Conservation (phyloP, 1,284 basidiomycete species). For the Bjerkandera adusta region DNA sequence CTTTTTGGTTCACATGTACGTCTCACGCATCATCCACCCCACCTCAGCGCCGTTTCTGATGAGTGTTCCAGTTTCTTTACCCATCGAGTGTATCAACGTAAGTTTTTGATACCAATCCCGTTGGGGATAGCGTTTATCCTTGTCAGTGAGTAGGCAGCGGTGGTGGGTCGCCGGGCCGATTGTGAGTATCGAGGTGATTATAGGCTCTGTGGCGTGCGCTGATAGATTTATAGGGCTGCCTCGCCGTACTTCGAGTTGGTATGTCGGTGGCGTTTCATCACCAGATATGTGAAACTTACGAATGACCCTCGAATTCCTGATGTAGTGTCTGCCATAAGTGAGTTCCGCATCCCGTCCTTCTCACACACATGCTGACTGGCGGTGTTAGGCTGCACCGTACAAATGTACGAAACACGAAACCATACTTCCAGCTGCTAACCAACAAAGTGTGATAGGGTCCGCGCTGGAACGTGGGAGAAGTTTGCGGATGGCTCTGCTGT, state of each 20-base stretch:
- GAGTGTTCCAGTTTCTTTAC: conserved; percentile 18
- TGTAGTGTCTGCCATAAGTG: conserved; percentile 7
- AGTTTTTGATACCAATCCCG: too few species aligned
- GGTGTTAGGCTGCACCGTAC: conserved; percentile 4
- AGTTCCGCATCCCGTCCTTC: too few species aligned
- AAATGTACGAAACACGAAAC: not conserved
- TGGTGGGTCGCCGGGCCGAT: conserved; percentile 36
- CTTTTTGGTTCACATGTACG: conserved; percentile 35
- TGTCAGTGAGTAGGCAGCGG: conserved; percentile 39
- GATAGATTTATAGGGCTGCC: conserved; percentile 13
- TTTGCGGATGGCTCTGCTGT: conserved; percentile 18
- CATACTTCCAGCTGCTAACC: too few species aligned
- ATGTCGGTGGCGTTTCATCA: not conserved
- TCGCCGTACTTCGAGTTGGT: conserved; percentile 23
- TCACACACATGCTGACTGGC: conserved; percentile 14
- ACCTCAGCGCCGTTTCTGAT: not conserved
- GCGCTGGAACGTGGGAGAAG: conserved; percentile 13
- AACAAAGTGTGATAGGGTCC: conserved; percentile 1
- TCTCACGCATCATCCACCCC: not conserved
- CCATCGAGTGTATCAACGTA: conserved; percentile 20
- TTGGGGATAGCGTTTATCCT: not conserved
- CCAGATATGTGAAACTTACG: not conserved
- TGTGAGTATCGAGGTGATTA: conserved; percentile 26
- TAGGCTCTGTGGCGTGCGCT: not conserved
- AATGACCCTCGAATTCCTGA: not conserved